Evolutionary conservation across 257 asterid genomes (phyloP).

Genomic region (Linaria vulgaris): DNA sequence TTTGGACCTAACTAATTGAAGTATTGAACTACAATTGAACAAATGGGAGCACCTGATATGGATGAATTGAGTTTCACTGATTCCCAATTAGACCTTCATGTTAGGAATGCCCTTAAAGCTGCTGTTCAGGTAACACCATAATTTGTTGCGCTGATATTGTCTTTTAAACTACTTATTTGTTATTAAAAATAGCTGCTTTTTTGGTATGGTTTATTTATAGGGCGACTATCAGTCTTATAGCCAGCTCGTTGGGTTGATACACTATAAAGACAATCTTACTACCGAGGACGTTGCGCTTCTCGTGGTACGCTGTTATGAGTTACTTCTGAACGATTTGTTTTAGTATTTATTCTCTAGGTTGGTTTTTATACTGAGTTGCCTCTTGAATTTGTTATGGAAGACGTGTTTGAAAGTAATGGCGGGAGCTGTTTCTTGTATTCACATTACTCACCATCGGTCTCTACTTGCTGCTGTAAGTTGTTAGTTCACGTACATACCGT

Average conservation of each 20-base stretch:
- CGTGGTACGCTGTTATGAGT: conserved; percentile 55
- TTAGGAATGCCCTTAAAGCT: conserved; percentile 62
- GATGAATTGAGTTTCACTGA: conserved; percentile 53
- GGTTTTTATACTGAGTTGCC: conserved; percentile 13
- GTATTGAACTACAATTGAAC: no score
- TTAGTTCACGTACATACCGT: neutral
- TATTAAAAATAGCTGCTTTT: conserved; percentile 18
- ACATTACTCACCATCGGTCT: conserved; percentile 59
- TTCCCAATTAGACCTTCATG: conserved; percentile 53
- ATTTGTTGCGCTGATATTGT: no score
- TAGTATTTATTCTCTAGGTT: neutral
- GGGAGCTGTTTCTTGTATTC: conserved; percentile 68
- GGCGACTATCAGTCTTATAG: conserved; percentile 59
- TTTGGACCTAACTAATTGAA: no score
- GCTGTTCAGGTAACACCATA: conserved; percentile 50
- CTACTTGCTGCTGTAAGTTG: conserved; percentile 75
- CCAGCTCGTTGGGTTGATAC: conserved; percentile 58
- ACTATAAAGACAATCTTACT: conserved; percentile 40
- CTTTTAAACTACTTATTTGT: neutral
- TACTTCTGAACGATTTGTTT: neutral
- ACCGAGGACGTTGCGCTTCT: conserved; percentile 77
- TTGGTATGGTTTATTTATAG: conserved; percentile 33
- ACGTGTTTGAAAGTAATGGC: conserved; percentile 77
- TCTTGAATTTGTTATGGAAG: conserved; percentile 36
- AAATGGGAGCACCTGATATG: conserved; percentile 55